A percentile compares a stretch with the other conserved stretches of the same genome.
These are phyloP conservation scores for Pestalotiopsis sp. DNA, from an alignment of 2,329 filamentous ascomycete species.

Conservation along the genomic window DNA sequence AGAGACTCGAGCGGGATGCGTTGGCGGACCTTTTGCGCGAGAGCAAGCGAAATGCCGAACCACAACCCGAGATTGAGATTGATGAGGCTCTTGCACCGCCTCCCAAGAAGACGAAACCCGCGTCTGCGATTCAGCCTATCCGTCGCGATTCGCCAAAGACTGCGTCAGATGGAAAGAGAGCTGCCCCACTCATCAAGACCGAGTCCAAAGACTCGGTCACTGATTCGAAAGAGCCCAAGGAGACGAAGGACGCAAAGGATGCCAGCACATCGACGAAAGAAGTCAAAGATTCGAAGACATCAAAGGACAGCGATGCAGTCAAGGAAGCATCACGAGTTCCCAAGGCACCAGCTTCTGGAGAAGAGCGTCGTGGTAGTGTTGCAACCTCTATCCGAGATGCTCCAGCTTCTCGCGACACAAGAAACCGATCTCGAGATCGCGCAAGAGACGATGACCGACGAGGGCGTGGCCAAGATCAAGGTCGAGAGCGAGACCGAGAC, in stretches of 20 bases:
- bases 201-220: constrained; percentile 34
- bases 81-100: constrained; percentile 59
- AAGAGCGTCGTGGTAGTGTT: constrained; percentile 29
- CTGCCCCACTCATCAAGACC: constrained; percentile 28
- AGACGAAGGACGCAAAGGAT: constrained; percentile 25
- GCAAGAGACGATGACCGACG: constrained; percentile 28
- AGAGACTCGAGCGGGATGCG: constrained; percentile 60
- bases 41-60: constrained; percentile 51
- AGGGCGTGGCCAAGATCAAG: constrained; percentile 13
- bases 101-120: constrained; percentile 52
- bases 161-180: constrained; percentile 42
- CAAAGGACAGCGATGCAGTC: constrained; percentile 22
- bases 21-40: constrained; percentile 62
- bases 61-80: constrained; percentile 58
- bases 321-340: constrained; percentile 22
- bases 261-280: constrained; percentile 22
- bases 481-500: constrained; percentile 24
- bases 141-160: constrained; percentile 46
- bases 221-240: constrained; percentile 21
- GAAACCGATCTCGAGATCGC: constrained; percentile 25
- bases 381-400: constrained; percentile 25
- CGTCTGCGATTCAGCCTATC: constrained; percentile 63
- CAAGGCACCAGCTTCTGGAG: constrained; percentile 20
- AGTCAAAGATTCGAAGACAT: constrained; percentile 18
- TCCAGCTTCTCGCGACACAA: constrained; percentile 24